Evolutionary conservation across 2,329 filamentous ascomycete species (phyloP), one percentile per base, ranked within the genome.

Genomic region (Davidsoniella neocaledoniae): DNA sequence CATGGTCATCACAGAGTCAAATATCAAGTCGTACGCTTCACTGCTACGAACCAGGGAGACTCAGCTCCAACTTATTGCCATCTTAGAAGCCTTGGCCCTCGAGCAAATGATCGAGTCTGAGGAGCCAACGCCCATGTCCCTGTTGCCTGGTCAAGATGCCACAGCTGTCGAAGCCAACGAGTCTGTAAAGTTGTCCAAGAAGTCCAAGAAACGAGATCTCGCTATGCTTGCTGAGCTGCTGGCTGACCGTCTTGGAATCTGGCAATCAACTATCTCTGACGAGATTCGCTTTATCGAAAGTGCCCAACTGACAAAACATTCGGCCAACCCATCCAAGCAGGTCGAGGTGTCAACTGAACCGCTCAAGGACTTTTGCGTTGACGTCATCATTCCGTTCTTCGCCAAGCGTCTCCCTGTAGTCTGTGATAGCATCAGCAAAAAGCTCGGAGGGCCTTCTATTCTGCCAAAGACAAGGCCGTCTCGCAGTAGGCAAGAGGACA

Each of bases 311-410:
- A 59, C 2, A 59, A 57, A 2, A 56, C 60, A 4, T 56, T 48
- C 61, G 1, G 54, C 55, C 2, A 64, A 65, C 40, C 61, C 62
- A 2, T 64, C 63, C 50, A 62, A 60, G 49, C 61, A 63, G 43
- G 66, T 67, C 51, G 67, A 64, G 50, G 55, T 63, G 51, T 66
- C 69, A 17, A 66, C 69, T 0, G 83, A 88, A 58, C 76, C 81
- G 5, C 66, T 88, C 5, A 77, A 74, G 55, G 80, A 83, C 60
- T 91, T 90, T 59, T 90, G 83, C 58, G 70, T 84, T 14, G 84
- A 91, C 59, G 81, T 91, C 39, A 78, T 91, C 56, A 68, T 86
- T 42, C 84, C 85, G 33, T 90, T 90, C 64, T 91, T 86, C 60
- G 79, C 81, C 33, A 76, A 83, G 12, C 79, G 84, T 33, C 68